Base-by-base conservation (phyloP, 495 filamentous ascomycete species). In the Massariosphaeria phaeospora region DNA sequence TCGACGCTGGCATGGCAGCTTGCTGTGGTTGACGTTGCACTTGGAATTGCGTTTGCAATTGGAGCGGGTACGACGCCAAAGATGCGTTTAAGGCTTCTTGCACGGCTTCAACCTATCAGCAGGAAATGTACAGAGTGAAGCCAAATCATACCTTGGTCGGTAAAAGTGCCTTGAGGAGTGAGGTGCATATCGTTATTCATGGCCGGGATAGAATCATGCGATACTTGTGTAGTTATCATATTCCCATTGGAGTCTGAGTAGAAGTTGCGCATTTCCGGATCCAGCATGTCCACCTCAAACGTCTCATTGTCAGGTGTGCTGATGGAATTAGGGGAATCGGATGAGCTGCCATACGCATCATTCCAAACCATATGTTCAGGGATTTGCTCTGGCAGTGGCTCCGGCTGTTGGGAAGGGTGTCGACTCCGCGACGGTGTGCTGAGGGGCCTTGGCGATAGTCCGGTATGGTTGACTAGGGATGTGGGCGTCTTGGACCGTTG, bases 261-360 rank as follows among this genome's bases (percentile, higher is more conserved):
- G 31, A 52, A 48, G 33, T 52, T 38, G 45, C 52, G 45, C 47
- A 56, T 45, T 33, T 45, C 34, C 17, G 43, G 25, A 24, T 63
- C 61, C n/a, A 47, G 46, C 50, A 59, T 49, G 5, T 55, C 55
- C 13, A 36, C 15, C 12, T 63, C 55, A 30, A 59, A 63, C 2
- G 18, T 8, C 10, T 59, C 51, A 46, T 47, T 31, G 49, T 63
- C 61, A 21, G 61, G 61, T 8, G 61, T 63, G n/a, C 18, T 48
- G 9, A 54, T 47, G 12, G 59, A 57, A 5, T 51, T 59, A 5
- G 55, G 55, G 35, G 61, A 63, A 40, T 55, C 23, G 20, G 57
- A 61, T 6, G 25, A 20, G 27, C 45, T 55, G 38, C 24, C 15
- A 34, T 3, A 18, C n/a, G 11, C 31, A 24, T 55, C 51, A 43